Percentiles rank a stretch among this genome's conserved stretches.
Conservation (phyloP, 2,329 filamentous ascomycete species). For the Davidsoniella eucalypti region DNA sequence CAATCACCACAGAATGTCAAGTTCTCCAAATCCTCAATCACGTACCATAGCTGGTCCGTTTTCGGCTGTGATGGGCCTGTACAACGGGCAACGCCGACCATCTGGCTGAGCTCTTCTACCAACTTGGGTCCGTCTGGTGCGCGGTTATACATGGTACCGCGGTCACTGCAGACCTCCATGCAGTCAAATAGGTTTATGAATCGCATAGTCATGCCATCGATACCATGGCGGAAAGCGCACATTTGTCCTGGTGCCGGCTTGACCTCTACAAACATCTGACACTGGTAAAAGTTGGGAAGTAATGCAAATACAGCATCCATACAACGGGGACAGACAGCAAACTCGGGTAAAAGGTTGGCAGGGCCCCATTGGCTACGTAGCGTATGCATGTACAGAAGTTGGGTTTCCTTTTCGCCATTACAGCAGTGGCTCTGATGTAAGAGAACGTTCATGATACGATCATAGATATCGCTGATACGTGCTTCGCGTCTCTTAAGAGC, state of each 20-base stretch:
- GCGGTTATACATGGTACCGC: conserved; percentile 17
- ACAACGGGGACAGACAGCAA: conserved; percentile 61
- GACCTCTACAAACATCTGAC: conserved; percentile 42
- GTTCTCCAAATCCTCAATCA: conserved; percentile 56
- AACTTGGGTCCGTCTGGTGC: conserved; percentile 44
- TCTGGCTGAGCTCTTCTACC: conserved; percentile 43
- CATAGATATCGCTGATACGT: conserved; percentile 50
- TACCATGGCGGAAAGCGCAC: conserved; percentile 40
- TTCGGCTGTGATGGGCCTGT: conserved; percentile 45
- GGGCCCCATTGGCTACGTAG: conserved; percentile 49
- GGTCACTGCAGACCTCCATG: conserved; percentile 31
- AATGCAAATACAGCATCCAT: conserved; percentile 50
- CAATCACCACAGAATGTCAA: conserved; percentile 80
- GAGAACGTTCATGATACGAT: conserved; percentile 39
- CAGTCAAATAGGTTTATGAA: conserved; percentile 47
- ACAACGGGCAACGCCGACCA: conserved; percentile 23
- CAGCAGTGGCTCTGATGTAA: conserved; percentile 33
- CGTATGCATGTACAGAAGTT: conserved; percentile 54
- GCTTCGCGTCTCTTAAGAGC: conserved; percentile 52
- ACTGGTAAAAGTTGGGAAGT: conserved; percentile 27
- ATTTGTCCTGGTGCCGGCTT: conserved; percentile 10
- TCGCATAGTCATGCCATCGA: conserved; percentile 32
- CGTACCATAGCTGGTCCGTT: conserved; percentile 59
- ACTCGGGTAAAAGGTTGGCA: conserved; percentile 46
- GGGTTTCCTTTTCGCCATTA: conserved; percentile 35